phyloP scores from a whole-genome alignment of 1,284 basidiomycete genomes.

The Ustilago shanxiensis region DNA sequence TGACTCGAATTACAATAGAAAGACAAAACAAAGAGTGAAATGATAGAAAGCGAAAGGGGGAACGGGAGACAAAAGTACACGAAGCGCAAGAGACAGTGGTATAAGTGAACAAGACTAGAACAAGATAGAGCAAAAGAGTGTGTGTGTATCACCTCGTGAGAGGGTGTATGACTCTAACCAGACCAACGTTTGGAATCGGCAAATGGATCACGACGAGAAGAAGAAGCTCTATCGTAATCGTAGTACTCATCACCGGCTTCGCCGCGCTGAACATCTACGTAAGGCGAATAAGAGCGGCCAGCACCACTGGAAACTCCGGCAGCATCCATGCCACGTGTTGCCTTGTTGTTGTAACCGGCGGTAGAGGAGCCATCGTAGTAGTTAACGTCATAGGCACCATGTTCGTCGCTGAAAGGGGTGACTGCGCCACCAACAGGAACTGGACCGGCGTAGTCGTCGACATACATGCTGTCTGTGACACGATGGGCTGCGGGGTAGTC shows the following conservation, averaged over 20 bases:
- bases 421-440: slow-evolving; percentile 10
- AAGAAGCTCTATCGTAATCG: slow-evolving; percentile 29
- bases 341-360: slow-evolving; percentile 46
- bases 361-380: slow-evolving; percentile 51
- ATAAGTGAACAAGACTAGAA: slow-evolving; percentile 14
- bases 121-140: slow-evolving; percentile 10
- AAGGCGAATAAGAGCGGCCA: slow-evolving; percentile 45
- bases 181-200: slow-evolving; percentile 34
- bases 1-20: slow-evolving; percentile 12
- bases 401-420: slow-evolving; percentile 41
- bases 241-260: slow-evolving; percentile 13
- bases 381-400: slow-evolving; percentile 48
- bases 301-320: slow-evolving; percentile 20
- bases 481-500: slow-evolving; percentile 28
- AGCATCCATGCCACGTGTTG: slow-evolving; percentile 42
- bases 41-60: slow-evolving; percentile 17
- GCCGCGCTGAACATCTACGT: slow-evolving; percentile 44
- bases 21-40: not conserved
- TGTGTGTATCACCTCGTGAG: not conserved
- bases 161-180: slow-evolving; percentile 10
- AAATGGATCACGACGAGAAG: slow-evolving; percentile 30
- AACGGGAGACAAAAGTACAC: not conserved
- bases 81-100: slow-evolving; percentile 17
- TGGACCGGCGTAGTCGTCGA: slow-evolving; percentile 16
- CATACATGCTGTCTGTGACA: slow-evolving; percentile 32